phyloP scores from a whole-genome alignment of 2,329 filamentous ascomycete genomes.

The Cladophialophora carrionii region DNA sequence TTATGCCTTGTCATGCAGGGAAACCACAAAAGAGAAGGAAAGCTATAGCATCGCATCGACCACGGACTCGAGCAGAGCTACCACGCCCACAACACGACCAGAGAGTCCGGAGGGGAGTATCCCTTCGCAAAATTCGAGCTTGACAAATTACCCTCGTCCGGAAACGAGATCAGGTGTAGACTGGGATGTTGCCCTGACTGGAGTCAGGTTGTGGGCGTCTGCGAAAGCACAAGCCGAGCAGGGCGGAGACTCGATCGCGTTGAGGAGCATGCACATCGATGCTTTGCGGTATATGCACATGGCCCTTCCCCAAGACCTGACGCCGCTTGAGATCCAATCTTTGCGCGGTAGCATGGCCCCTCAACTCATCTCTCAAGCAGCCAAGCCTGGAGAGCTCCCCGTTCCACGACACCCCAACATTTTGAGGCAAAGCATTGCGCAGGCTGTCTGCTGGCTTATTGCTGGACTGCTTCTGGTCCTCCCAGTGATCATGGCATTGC shows the following conservation, averaged over 20 bases:
- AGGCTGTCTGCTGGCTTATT: conserved; percentile 31
- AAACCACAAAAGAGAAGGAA: conserved; percentile 25
- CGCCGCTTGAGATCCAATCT: conserved; percentile 28
- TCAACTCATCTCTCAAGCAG: conserved; percentile 13
- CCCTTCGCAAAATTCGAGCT: conserved; percentile 21
- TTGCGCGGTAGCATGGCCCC: conserved; percentile 31
- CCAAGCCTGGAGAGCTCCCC: background rate
- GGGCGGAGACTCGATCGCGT: conserved; percentile 25
- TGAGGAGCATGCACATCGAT: conserved; percentile 36
- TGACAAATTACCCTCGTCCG: conserved; percentile 30
- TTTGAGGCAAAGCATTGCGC: conserved; percentile 30
- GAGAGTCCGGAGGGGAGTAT: conserved; percentile 23
- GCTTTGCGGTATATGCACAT: conserved; percentile 34
- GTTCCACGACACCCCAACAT: conserved; percentile 17
- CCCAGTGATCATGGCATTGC: conserved; percentile 30
- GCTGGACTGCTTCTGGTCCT: conserved; percentile 30
- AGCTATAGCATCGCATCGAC: conserved; percentile 24
- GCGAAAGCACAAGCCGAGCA: conserved; percentile 33
- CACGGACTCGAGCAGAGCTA: conserved; percentile 22
- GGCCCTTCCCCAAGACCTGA: conserved; percentile 32
- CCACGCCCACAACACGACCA: conserved; percentile 29
- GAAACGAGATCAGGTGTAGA: conserved; percentile 29
- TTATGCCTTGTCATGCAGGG: conserved; percentile 22
- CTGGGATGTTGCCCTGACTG: conserved; percentile 33
- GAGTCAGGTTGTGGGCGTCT: conserved; percentile 29